Conservation (phyloP, 2,329 filamentous ascomycete genomes). For the Aulographum hederae region DNA sequence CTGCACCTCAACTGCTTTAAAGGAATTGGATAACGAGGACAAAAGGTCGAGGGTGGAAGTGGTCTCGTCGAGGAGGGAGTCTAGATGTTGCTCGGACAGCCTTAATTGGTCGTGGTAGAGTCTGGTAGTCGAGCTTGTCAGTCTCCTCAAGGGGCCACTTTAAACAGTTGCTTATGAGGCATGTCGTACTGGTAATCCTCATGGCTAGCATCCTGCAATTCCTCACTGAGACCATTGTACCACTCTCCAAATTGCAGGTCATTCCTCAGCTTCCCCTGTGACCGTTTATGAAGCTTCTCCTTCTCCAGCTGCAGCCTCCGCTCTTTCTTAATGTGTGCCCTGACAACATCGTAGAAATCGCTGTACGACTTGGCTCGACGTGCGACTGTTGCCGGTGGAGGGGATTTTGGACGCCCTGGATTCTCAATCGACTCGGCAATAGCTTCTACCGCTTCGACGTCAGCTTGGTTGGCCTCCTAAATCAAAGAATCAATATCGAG, state of each 20-base stretch:
- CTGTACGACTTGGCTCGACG: constrained; percentile 61
- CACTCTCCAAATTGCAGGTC: constrained; percentile 37
- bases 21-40: constrained; percentile 65
- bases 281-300: constrained; percentile 20
- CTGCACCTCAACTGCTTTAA: constrained; percentile 72
- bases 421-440: constrained; percentile 43
- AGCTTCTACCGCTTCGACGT: constrained; percentile 33
- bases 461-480: constrained; percentile 37
- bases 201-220: constrained; percentile 65
- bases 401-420: constrained; percentile 33
- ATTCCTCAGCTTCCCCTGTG: constrained; percentile 21
- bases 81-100: constrained; percentile 66
- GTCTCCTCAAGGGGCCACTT: not conserved
- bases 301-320: constrained; percentile 16
- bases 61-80: constrained; percentile 60
- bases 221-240: constrained; percentile 41
- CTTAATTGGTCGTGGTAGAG: constrained; percentile 67
- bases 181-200: constrained; percentile 58
- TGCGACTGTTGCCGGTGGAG: constrained; percentile 46
- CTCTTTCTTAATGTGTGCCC: constrained; percentile 37
- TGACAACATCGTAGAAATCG: constrained; percentile 51
- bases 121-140: constrained; percentile 21
- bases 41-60: constrained; percentile 58
- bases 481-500: constrained; percentile 7
- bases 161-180: no score